Evolutionary conservation across 768 basidiomycete species (phyloP), one percentile per base, ranked within the genome.

Genomic region (Lentinula raphanica): DNA sequence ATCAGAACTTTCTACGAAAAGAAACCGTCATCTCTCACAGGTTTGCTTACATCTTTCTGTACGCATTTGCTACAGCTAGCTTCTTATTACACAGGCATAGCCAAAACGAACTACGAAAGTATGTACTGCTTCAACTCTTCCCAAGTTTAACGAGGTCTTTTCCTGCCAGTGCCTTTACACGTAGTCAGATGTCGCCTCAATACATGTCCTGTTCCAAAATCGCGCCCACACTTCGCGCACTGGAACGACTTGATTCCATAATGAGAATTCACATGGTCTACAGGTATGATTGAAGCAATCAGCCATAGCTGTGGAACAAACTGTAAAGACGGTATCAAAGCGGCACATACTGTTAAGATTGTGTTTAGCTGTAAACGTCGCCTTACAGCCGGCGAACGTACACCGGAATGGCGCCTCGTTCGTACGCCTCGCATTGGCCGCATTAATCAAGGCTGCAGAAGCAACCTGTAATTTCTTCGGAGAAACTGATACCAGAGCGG

Each of bases 231-330:
- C 7, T n/a, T 28, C 11, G 35, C 17, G 35, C 58, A 59, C 19
- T 44, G 35, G 13, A 27, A 59, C 19, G 53, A 25, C 23, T 46
- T 51, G 27, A 59, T 59, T n/a, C 58, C 36, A 29, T n/a, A 40
- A 27, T 59, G 58, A 27, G 58, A 59, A 19, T 59, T 59, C 15
- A 53, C 7, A 32, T 59, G 58, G 39, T 53, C 58, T 59, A 35
- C 31, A 48, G 39, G 19, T 23, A 45, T 3, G 5, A 25, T 25
- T 13, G 35, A 29, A 31, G 17, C 4, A 6, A n/a, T 23, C 1
- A 38, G 39, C 39, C 12, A 28, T 23, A 36, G n/a, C 6, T 51
- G 15, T 19, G 19, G 3, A 27, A 23, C 58, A 36, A 13, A 25
- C 28, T 19, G n/a, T 42, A 45, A 5, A 12, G 36, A 5, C 13